phyloP scores from a whole-genome alignment of 192 early-diverging fungal genomes.

The Phlyctochytrium planicorne region DNA sequence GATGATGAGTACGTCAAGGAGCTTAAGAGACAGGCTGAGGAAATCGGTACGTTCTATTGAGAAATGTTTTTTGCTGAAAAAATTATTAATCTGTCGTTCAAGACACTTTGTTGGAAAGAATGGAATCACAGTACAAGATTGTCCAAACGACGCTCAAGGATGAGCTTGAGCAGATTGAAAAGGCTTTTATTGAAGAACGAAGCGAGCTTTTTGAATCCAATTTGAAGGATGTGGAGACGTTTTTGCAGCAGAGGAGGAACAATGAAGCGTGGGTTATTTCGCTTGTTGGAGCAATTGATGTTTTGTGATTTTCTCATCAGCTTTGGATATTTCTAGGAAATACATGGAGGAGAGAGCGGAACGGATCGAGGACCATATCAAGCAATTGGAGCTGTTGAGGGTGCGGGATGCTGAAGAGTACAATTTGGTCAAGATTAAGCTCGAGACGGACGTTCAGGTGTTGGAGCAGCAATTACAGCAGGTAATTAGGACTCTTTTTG shows the following conservation, averaged over 20 bases:
- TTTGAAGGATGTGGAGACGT: conserved; percentile 42
- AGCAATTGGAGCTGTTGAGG: conserved; percentile 51
- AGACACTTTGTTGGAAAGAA: conserved; percentile 54
- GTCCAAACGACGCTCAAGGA: conserved; percentile 48
- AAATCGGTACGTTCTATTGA: conserved; percentile 44
- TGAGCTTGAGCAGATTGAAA: conserved; percentile 58
- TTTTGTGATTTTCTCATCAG: neutral
- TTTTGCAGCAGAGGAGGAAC: conserved; percentile 40
- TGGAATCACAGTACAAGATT: conserved; percentile 52
- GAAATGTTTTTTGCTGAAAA: too few relatives aligned
- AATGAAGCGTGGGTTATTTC: conserved; percentile 42
- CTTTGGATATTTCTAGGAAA: too few relatives aligned
- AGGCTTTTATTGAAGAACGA: conserved; percentile 55
- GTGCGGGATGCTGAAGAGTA: conserved; percentile 63
- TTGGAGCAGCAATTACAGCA: conserved; percentile 64
- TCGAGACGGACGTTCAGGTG: conserved; percentile 64
- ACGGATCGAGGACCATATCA: conserved; percentile 53
- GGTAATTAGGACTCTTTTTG: too few relatives aligned
- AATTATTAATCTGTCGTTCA: neutral
- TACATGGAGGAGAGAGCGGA: conserved; percentile 54
- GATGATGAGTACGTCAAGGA: conserved; percentile 65
- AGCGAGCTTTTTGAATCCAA: conserved; percentile 51
- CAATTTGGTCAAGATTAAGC: conserved; percentile 62
- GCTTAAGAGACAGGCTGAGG: conserved; percentile 59
- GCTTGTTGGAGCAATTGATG: conserved; percentile 5